Percentiles rank a stretch among this genome's conserved stretches.
Conservation (phyloP, 164 flowering plant genomes). For the Tetracentron sinense region DNA sequence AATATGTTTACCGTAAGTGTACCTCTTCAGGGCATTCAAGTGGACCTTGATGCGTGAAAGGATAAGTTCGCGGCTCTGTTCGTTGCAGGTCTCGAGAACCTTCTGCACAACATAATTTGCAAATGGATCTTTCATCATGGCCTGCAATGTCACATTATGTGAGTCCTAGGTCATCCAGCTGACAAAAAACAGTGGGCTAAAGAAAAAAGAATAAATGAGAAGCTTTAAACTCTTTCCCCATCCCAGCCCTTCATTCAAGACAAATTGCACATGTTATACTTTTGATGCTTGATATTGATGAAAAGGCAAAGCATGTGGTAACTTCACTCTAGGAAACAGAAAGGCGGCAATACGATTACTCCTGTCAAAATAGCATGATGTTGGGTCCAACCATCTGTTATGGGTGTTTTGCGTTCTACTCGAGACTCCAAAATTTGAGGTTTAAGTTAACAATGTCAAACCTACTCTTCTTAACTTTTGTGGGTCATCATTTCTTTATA, state of each 20-base stretch:
- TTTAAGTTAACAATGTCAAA: not conserved
- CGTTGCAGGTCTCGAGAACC: slow-evolving; percentile 79
- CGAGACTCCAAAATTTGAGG: not conserved
- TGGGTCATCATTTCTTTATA: not conserved
- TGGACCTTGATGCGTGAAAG: slow-evolving; percentile 81
- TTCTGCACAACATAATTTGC: slow-evolving; percentile 93
- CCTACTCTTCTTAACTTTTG: not conserved
- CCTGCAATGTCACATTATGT: slow-evolving; percentile 37
- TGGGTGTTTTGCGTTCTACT: not conserved
- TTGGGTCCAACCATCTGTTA: not conserved
- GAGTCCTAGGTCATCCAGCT: not conserved
- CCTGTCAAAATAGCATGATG: not conserved
- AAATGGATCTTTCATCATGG: slow-evolving; percentile 95
- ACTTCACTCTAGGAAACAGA: not conserved
- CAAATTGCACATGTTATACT: not conserved
- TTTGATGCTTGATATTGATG: not conserved
- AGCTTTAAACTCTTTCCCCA: not conserved
- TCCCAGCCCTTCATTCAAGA: not conserved
- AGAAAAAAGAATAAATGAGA: not conserved
- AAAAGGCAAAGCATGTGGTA: not conserved
- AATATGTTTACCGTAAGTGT: slow-evolving; percentile 84
- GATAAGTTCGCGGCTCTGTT: slow-evolving; percentile 60
- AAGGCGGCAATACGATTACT: not conserved
- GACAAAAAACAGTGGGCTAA: too few relatives aligned
- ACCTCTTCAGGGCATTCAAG: slow-evolving; percentile 64